Evolutionary conservation across 177 flowering plant species (phyloP).

Genomic region (Telopea speciosissima): DNA sequence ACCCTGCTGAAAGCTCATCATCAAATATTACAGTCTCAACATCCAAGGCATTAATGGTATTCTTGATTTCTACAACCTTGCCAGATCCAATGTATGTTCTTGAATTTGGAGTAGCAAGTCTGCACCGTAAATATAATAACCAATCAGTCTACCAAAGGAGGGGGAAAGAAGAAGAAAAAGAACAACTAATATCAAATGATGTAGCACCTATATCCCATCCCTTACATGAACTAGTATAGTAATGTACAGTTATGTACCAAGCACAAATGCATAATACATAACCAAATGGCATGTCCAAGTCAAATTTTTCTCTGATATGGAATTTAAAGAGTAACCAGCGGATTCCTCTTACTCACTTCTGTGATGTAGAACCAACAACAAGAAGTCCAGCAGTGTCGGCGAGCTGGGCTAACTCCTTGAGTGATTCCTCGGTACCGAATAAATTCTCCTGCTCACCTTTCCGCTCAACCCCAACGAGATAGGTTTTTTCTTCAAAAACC

Average conservation of each 20-base stretch:
- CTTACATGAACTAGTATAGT: neutral
- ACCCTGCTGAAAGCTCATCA: slow-evolving; percentile 98
- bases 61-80: slow-evolving; percentile 86
- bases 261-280: too few species aligned
- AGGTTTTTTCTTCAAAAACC: slow-evolving; percentile 82
- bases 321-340: too few species aligned
- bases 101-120: slow-evolving; percentile 69
- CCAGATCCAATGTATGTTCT: slow-evolving; percentile 94
- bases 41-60: slow-evolving; percentile 68
- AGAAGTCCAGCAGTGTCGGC: slow-evolving; percentile 92
- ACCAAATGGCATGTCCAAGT: neutral
- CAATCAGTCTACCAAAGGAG: neutral
- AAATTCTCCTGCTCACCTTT: slow-evolving; percentile 43
- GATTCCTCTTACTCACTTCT: slow-evolving; percentile 51
- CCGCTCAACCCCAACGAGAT: slow-evolving; percentile 75
- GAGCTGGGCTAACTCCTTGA: slow-evolving; percentile 71
- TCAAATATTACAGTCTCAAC: slow-evolving; percentile 96
- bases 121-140: slow-evolving; percentile 24
- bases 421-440: slow-evolving; percentile 76
- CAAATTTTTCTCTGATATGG: neutral
- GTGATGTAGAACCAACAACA: slow-evolving; percentile 85
- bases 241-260: neutral
- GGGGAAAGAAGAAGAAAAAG: neutral
- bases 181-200: neutral
- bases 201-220: neutral